Evolutionary conservation across 2,329 filamentous ascomycete species (phyloP).

Genomic region (Fusarium secorum): DNA sequence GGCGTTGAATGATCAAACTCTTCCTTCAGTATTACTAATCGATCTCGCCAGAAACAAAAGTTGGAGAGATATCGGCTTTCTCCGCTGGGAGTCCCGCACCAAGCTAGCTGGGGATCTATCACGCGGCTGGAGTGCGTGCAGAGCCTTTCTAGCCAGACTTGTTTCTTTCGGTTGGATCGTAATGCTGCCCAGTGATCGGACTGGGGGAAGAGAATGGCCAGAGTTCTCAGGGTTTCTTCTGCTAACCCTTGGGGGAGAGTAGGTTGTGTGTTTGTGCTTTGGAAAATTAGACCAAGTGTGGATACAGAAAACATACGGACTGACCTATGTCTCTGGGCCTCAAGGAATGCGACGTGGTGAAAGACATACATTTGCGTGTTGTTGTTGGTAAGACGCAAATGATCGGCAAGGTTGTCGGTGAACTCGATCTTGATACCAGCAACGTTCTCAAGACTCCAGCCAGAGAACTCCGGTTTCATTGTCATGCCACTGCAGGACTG

Average conservation of each 20-base stretch:
- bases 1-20: background rate
- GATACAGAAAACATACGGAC: fast-evolving
- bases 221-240: fast-evolving
- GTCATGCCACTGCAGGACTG: fast-evolving
- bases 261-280: background rate
- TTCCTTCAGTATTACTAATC: fast-evolving
- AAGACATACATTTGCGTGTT: fast-evolving
- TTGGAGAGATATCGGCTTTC: background rate
- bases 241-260: fast-evolving
- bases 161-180: fast-evolving
- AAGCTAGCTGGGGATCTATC: background rate
- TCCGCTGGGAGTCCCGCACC: background rate
- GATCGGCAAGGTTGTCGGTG: fast-evolving
- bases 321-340: fast-evolving
- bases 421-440: background rate
- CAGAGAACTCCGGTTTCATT: fast-evolving
- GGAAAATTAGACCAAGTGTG: fast-evolving
- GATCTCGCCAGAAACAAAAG: background rate
- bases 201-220: fast-evolving
- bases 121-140: fast-evolving
- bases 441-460: background rate
- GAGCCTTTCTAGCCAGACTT: background rate
- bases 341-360: fast-evolving
- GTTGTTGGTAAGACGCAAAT: fast-evolving
- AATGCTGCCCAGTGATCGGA: background rate